Evolutionary conservation across 2,329 filamentous ascomycete species (phyloP).

Genomic region (Fusarium musae): DNA sequence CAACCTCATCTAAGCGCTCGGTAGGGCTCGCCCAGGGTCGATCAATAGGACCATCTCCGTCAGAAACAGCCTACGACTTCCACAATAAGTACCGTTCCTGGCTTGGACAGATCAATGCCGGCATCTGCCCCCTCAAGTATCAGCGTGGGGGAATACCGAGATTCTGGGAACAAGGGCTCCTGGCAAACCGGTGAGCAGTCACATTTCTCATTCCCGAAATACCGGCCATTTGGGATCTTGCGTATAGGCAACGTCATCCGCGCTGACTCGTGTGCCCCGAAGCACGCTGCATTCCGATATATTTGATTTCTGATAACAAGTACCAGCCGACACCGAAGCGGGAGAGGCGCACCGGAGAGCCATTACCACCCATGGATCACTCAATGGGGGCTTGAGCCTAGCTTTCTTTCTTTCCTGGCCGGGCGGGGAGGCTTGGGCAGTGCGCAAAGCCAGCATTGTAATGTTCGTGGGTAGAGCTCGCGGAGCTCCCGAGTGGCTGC

Average conservation of each 20-base stretch:
- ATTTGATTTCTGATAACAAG: constrained; percentile 24
- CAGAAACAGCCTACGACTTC: neutral
- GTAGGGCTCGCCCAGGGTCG: neutral
- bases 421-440: neutral
- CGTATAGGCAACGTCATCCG: constrained; percentile 19
- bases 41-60: neutral
- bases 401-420: constrained; percentile 1
- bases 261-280: constrained; percentile 9
- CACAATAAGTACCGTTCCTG: constrained; percentile 1
- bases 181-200: constrained; percentile 40
- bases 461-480: constrained; percentile 5
- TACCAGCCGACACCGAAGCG: constrained; percentile 16
- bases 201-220: constrained; percentile 27
- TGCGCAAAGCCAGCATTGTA: constrained; percentile 4
- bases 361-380: neutral
- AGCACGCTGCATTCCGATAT: constrained; percentile 8
- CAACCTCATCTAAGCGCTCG: neutral
- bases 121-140: constrained; percentile 14
- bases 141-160: constrained; percentile 34
- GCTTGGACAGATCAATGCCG: constrained; percentile 14
- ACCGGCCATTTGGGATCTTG: constrained; percentile 32
- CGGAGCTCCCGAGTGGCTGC: constrained; percentile 33
- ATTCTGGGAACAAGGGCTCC: constrained; percentile 36
- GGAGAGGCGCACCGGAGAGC: constrained; percentile 15
- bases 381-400: constrained; percentile 4